phyloP scores from a whole-genome alignment of 306 rosid species.

The Urtica urens region DNA sequence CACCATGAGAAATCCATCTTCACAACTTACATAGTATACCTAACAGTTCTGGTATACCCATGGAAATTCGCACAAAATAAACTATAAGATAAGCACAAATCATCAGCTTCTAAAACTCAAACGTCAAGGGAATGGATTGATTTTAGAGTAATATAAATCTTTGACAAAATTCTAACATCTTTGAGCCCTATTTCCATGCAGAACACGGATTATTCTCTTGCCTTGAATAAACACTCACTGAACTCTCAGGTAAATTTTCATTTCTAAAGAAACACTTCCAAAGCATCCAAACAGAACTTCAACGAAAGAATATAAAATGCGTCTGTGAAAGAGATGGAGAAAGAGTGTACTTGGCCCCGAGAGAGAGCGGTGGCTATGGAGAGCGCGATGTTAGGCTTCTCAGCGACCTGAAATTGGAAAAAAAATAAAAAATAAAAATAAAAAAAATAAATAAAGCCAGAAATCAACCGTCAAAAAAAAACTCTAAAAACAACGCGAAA shows the following conservation, averaged over 20 bases:
- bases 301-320: not conserved
- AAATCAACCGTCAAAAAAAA: conserved; percentile 1
- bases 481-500: not conserved
- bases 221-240: too few species aligned
- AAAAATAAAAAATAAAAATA: too few species aligned
- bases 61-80: too few species aligned
- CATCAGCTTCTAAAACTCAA: too few species aligned
- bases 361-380: conserved; percentile 79
- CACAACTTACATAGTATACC: too few species aligned
- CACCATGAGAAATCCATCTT: too few species aligned
- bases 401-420: conserved; percentile 83
- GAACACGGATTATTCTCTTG: not conserved
- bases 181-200: not conserved
- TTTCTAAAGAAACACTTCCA: not conserved
- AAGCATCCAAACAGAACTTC: conserved; percentile 7
- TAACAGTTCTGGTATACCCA: too few species aligned
- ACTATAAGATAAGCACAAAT: too few species aligned
- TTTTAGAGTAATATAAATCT: too few species aligned
- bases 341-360: conserved; percentile 38
- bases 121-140: too few species aligned
- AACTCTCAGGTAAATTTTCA: not conserved
- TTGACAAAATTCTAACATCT: too few species aligned
- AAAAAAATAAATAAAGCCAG: conserved; percentile 6
- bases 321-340: not conserved
- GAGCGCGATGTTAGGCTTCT: conserved; percentile 93